Conservation (phyloP, 306 rosid species). For the Cucurbita ficifolia region DNA sequence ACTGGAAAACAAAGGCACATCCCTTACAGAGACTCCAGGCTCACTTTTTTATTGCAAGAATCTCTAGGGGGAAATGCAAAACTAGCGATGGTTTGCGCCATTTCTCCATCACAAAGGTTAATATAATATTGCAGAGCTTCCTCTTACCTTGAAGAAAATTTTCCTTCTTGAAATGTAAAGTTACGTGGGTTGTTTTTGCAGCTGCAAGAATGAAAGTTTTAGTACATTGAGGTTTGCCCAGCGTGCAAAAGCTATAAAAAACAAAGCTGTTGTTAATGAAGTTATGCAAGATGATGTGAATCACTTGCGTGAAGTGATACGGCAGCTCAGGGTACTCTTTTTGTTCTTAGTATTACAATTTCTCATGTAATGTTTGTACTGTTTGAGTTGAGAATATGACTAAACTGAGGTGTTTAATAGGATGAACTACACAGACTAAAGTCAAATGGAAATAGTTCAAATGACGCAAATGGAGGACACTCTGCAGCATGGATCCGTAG, state of each 20-base stretch:
- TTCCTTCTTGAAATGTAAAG: conserved; percentile 7
- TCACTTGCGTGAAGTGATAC: conserved; percentile 82
- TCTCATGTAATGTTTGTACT: conserved; percentile 7
- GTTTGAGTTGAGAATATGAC: conserved; percentile 13
- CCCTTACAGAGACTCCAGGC: conserved; percentile 93
- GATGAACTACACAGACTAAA: conserved; percentile 83
- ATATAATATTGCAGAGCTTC: conserved; percentile 7
- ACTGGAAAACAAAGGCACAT: conserved; percentile 95
- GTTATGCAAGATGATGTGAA: conserved; percentile 77
- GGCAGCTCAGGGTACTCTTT: conserved; percentile 68
- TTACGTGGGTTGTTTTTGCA: conserved; percentile 26
- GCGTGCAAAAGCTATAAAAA: conserved; percentile 89
- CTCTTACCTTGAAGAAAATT: conserved; percentile 6
- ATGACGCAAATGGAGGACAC: conserved; percentile 54
- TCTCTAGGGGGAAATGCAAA: conserved; percentile 98
- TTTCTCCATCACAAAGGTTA: conserved; percentile 90
- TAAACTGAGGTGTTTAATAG: conserved; percentile 26
- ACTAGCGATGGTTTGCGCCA: conserved; percentile 98
- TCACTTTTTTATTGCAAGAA: conserved; percentile 92
- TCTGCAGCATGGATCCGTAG: conserved; percentile 88
- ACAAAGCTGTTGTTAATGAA: conserved; percentile 97
- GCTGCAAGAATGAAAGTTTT: conserved; percentile 91
- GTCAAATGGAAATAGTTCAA: conserved; percentile 43
- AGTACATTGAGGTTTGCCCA: conserved; percentile 98
- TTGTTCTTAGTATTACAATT: conserved; percentile 3